Base-by-base conservation (phyloP, 2,329 filamentous ascomycete species). In the Trichoderma simmonsii region DNA sequence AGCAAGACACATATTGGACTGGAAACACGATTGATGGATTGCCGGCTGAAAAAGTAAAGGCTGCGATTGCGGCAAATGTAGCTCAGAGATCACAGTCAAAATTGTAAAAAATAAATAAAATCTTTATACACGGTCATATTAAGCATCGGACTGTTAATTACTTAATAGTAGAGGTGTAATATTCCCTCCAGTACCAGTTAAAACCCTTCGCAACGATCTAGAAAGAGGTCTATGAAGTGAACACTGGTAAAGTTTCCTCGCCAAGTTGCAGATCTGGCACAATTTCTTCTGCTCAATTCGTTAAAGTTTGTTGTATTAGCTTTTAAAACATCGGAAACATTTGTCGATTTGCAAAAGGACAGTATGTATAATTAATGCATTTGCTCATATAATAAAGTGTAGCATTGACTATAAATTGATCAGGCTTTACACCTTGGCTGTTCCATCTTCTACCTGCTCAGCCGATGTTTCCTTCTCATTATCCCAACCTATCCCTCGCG, bases 1-100 rank as follows among this genome's bases (percentile, higher is more conserved):
- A 70, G 14, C 67, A 70, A 36, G 67, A 70, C 11, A 70, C 67
- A 21, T 70, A 70, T 54, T 70, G 67, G 67, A 70, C 67, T 9
- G 67, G 67, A 15, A 62, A 28, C 21, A 36, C 67, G 12, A 62
- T 70, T 62, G 67, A 70, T 11, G 39, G 21, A 6, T 26, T 70
- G 26, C 67, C 67, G n/a, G 67, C 39, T 6, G 67, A 70, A 8
- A 70, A 70, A 54, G 67, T 70, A 21, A 70, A 70, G 18, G 57
- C 57, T n/a, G 67, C 67, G 6, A 70, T 70, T 28, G 67, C 57
- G 5, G 67, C 28, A 18, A 54, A 14, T 62, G 67, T 70, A 62
- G 39, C 67, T 28, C 67, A 62, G 30, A 61, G 67, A 62, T 34
- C 67, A 26, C 67, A 70, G 28, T 28, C 67, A 6, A 70, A 70